Evolutionary conservation across 140 eudicot genomes (phyloP), one percentile per base, ranked within the genome.

Genomic region (Bidens hawaiensis): DNA sequence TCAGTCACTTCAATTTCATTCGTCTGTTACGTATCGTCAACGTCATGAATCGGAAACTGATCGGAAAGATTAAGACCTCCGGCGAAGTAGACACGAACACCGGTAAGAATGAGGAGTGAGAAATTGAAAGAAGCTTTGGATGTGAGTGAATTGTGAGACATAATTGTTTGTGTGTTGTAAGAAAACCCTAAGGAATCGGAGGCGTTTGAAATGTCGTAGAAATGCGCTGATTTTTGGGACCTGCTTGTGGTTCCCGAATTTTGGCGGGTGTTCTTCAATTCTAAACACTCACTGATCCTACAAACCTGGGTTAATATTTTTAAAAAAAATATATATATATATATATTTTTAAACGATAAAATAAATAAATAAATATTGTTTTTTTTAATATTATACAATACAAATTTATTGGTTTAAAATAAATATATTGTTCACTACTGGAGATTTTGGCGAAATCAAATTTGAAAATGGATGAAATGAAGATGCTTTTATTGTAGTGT

Each of bases 151-250:
- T 60, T 57, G 75, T 46, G 68, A 26, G 28, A 67, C 79, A 79
- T 73, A n/a, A n/a, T n/a, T n/a, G n/a, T n/a, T n/a, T n/a, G n/a
- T n/a, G n/a, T 72, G 90, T 62, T 43, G 68, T 64, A 42, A 46
- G 53, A 64, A 51, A 80, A 47, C 65, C 59, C 90, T 65, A 55
- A 22, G 60, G 40, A 42, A 54, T 77, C 90, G 86, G 90, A 79
- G 77, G 15, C 30, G 73, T 79, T 83, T 70, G 82, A 69, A 64
- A 56, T 57, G 34, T 15, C 71, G 67, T 51, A 47, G 56, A 69
- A 60, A 53, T 67, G 49, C 19, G 79, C 89, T 71, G 74, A 59
- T 73, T 79, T 73, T 48, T 57, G 51, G 76, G 90, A 73, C 41
- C 18, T 69, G 18, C 68, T 69, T 77, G 90, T 83, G 77, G 77